Evolutionary conservation across 306 rosid species (phyloP).

Genomic region (Morella rubra): DNA sequence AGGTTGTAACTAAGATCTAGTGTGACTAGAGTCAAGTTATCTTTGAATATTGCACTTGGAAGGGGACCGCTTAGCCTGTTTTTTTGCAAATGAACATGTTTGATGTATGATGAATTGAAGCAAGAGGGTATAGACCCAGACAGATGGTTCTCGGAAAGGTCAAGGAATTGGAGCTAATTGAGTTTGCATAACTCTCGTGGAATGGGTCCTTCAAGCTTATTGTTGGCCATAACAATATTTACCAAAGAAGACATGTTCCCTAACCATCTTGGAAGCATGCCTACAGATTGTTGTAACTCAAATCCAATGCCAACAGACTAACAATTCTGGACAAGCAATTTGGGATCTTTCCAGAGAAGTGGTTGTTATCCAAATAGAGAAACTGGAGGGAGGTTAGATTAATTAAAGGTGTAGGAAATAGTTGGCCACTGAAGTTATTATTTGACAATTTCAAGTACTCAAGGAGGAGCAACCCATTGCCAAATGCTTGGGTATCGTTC

Average conservation of each 20-base stretch:
- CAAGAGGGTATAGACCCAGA: background rate
- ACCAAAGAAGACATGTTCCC: background rate
- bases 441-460: background rate
- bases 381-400: background rate
- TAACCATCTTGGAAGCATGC: slow-evolving; percentile 3
- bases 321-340: background rate
- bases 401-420: background rate
- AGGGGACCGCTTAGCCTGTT: background rate
- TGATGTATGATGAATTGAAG: background rate
- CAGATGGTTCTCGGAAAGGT: background rate
- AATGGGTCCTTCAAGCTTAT: background rate
- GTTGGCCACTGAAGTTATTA: background rate
- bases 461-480: background rate
- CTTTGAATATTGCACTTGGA: background rate
- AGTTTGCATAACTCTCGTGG: background rate
- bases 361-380: background rate
- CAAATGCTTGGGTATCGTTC: background rate
- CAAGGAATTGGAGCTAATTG: background rate
- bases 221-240: background rate
- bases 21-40: background rate
- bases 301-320: background rate
- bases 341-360: background rate
- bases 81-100: background rate
- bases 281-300: background rate
- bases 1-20: background rate